Conservation (phyloP, 2,329 filamentous ascomycete genomes). For the Colletotrichum sp. region DNA sequence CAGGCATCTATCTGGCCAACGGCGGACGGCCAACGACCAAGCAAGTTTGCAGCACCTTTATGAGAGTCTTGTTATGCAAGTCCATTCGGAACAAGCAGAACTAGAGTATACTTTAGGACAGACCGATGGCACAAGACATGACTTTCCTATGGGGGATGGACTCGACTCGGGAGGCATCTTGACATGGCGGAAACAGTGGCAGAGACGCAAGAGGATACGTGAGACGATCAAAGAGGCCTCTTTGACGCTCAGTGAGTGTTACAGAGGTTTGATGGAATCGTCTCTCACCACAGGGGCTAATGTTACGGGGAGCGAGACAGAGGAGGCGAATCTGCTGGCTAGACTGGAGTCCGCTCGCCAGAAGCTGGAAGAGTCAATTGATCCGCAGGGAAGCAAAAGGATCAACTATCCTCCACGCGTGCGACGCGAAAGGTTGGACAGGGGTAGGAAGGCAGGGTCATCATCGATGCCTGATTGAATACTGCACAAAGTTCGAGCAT, state of each 20-base stretch:
- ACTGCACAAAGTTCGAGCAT: neutral
- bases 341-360: neutral
- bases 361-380: neutral
- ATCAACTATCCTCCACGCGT: neutral
- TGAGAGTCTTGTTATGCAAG: neutral
- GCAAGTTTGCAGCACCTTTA: neutral
- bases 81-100: neutral
- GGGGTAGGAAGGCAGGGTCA: neutral
- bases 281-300: neutral
- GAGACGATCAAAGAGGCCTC: neutral
- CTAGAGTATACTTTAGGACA: neutral
- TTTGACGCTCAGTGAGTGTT: neutral
- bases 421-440: neutral
- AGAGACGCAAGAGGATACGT: neutral
- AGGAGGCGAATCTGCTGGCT: neutral
- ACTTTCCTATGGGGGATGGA: neutral
- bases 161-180: neutral
- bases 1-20: neutral
- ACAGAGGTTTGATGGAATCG: neutral
- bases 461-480: neutral
- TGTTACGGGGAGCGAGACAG: neutral
- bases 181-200: neutral
- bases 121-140: neutral
- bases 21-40: neutral
- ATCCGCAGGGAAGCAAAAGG: neutral